phyloP scores from a whole-genome alignment of 2,329 filamentous ascomycete species.

The Aspergillus pseudoglaucus region DNA sequence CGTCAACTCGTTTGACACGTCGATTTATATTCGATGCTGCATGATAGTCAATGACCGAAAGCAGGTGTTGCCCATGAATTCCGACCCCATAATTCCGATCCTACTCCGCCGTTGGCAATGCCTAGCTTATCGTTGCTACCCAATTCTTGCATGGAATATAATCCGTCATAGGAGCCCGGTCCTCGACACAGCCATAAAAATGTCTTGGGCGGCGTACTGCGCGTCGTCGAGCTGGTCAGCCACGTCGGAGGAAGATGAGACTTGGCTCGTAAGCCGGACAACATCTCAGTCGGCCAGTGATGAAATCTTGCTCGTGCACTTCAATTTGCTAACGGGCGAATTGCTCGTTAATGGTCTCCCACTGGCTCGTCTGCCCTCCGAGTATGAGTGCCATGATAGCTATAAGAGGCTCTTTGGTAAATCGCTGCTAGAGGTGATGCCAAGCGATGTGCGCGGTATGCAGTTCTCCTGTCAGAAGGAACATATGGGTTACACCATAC shows the following conservation, averaged over 20 bases:
- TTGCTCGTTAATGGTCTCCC: slow-evolving; percentile 27
- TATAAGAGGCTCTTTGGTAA: slow-evolving; percentile 22
- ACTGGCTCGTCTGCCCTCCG: slow-evolving; percentile 21
- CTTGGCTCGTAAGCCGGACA: slow-evolving; percentile 4
- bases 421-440: slow-evolving; percentile 14
- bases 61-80: slow-evolving; percentile 1
- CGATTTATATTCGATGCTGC: slow-evolving; percentile 32
- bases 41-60: slow-evolving; percentile 33
- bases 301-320: slow-evolving; percentile 16
- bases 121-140: slow-evolving; percentile 9
- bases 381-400: slow-evolving; percentile 16
- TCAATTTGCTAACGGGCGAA: slow-evolving; percentile 27
- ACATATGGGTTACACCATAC: slow-evolving; percentile 14
- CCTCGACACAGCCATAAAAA: slow-evolving; percentile 11
- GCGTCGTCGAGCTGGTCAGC: slow-evolving; percentile 5
- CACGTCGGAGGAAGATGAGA: background rate
- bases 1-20: slow-evolving; percentile 14
- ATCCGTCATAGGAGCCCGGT: slow-evolving; percentile 2
- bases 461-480: slow-evolving; percentile 15
- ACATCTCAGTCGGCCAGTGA: background rate
- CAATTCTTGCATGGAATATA: slow-evolving; percentile 4
- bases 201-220: slow-evolving; percentile 13
- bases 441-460: slow-evolving; percentile 3
- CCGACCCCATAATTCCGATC: slow-evolving; percentile 9
- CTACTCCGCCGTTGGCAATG: slow-evolving; percentile 20